These are phyloP conservation scores for Cyberlindnera maritima DNA, from an alignment of 805 yeast species.

Conservation along the genomic window DNA sequence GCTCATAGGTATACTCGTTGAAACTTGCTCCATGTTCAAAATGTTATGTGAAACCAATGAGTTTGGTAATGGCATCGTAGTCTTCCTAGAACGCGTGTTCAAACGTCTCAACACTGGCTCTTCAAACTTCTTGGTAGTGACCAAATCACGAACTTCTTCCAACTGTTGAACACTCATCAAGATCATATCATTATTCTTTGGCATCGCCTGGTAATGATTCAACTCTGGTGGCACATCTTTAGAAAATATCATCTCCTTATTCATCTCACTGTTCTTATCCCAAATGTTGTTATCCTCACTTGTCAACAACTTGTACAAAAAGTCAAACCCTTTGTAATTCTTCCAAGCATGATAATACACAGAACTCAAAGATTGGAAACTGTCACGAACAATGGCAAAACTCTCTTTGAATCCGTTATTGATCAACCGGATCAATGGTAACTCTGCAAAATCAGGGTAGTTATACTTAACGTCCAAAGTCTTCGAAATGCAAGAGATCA, in stretches of 20 bases:
- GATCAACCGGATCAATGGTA: slow-evolving; percentile 18
- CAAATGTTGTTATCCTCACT: slow-evolving; percentile 30
- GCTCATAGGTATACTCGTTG: not conserved
- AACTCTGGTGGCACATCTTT: slow-evolving; percentile 10
- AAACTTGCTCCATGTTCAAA: not conserved
- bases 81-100: slow-evolving; percentile 14
- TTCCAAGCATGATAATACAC: slow-evolving; percentile 67
- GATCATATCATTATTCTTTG: slow-evolving; percentile 24
- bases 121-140: slow-evolving; percentile 16
- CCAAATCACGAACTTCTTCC: slow-evolving; percentile 17
- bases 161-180: slow-evolving; percentile 23
- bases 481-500: slow-evolving; percentile 25
- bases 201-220: slow-evolving; percentile 25
- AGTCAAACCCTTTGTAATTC: slow-evolving; percentile 47
- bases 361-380: slow-evolving; percentile 44
- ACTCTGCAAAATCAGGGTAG: slow-evolving; percentile 11
- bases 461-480: slow-evolving; percentile 28
- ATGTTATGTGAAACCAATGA: not conserved
- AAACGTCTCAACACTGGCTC: slow-evolving; percentile 16
- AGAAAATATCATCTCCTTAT: slow-evolving; percentile 15
- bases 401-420: slow-evolving; percentile 27
- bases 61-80: not conserved
- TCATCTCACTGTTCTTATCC: slow-evolving; percentile 24
- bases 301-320: slow-evolving; percentile 36
- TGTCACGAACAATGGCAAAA: slow-evolving; percentile 30